Conservation (phyloP, 345 rosid species). For the Salix udensis region DNA sequence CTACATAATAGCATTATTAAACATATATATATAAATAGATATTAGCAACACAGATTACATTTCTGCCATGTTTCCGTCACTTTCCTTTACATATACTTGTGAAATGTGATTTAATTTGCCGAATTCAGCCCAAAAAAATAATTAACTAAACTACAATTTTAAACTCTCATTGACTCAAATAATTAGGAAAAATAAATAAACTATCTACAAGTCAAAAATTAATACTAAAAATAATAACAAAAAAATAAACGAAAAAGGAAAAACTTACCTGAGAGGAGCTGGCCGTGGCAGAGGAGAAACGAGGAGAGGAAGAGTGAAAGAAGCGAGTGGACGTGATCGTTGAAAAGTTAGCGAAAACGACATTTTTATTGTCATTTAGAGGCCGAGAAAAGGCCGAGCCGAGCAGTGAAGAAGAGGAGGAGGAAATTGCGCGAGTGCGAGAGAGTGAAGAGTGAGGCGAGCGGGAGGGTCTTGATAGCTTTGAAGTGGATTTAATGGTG, state of each 20-base stretch:
- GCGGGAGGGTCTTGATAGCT: background rate
- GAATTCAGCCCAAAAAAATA: background rate
- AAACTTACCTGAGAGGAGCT: conserved; percentile 41
- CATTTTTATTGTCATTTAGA: conserved; percentile 10
- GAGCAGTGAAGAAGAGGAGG: conserved; percentile 8
- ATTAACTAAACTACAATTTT: no score
- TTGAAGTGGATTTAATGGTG: conserved; percentile 22
- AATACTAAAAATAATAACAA: background rate
- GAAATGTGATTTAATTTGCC: background rate
- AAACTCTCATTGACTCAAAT: background rate
- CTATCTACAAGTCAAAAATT: background rate
- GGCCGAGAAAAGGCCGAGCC: background rate
- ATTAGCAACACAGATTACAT: background rate
- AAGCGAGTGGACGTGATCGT: conserved; percentile 10
- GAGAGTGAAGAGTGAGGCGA: conserved; percentile 11
- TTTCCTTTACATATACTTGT: background rate
- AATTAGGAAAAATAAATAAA: background rate
- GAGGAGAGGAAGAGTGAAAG: conserved; percentile 40
- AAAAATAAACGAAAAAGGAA: background rate
- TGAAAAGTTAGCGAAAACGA: conserved; percentile 6
- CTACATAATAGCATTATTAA: no score
- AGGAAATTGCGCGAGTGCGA: conserved; percentile 24
- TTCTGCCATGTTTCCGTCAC: background rate
- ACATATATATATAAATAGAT: background rate
- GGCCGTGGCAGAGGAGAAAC: conserved; percentile 28